Percentiles rank a stretch among this genome's conserved stretches.
Evolutionary conservation across 257 asterid species (phyloP).

Genomic region (Capsicum baccatum): DNA sequence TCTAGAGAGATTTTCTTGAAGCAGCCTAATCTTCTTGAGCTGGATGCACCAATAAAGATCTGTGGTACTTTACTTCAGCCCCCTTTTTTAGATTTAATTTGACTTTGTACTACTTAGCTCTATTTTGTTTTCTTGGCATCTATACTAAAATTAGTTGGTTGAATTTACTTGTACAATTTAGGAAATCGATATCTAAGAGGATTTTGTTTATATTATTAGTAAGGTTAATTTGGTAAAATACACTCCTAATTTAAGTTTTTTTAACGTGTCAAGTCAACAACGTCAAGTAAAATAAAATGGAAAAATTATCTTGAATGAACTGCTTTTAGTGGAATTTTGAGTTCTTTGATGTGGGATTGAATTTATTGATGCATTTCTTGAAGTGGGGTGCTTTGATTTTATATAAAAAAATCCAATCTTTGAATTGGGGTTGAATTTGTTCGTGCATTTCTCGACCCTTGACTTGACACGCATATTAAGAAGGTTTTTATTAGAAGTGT

Average conservation of each 20-base stretch:
- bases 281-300: too few species aligned
- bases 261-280: too few species aligned
- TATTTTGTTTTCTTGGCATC: too few species aligned
- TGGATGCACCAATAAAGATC: constrained; percentile 94
- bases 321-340: constrained; percentile 14
- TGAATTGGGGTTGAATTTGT: background rate
- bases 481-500: too few species aligned
- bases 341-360: background rate
- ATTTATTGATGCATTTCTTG: background rate
- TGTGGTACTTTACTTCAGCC: constrained; percentile 56
- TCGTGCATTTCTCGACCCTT: background rate
- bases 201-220: too few species aligned
- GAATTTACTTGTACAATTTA: too few species aligned
- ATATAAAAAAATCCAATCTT: background rate
- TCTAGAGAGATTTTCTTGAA: constrained; percentile 71
- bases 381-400: background rate
- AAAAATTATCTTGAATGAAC: background rate
- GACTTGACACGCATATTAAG: too few species aligned
- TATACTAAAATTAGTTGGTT: too few species aligned
- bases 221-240: too few species aligned
- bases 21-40: constrained; percentile 92
- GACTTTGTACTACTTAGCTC: background rate
- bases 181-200: too few species aligned
- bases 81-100: constrained; percentile 19
- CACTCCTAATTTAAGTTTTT: too few species aligned